Evolutionary conservation across 148 eudicot genomes (phyloP).

Genomic region (Polygonum aviculare): DNA sequence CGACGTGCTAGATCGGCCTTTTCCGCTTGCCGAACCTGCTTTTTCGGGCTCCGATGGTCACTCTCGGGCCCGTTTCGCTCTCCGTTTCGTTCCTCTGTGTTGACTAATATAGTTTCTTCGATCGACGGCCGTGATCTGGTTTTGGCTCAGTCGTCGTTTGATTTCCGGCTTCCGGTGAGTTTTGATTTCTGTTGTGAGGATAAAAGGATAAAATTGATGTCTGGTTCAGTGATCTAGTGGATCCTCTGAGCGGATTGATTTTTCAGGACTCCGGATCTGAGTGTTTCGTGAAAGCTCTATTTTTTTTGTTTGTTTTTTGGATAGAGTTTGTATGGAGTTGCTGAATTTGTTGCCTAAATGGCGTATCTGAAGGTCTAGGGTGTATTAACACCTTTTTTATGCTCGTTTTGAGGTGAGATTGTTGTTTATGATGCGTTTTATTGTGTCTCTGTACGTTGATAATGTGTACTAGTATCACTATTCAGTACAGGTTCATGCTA

Average conservation of each 20-base stretch:
- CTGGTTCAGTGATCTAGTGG: not conserved
- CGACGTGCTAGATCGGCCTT: not conserved
- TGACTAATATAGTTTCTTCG: not conserved
- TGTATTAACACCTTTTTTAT: not conserved
- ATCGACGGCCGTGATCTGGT: not conserved
- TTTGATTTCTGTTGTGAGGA: not conserved
- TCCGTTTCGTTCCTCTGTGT: not conserved
- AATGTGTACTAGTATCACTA: not conserved
- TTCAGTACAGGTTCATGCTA: not conserved
- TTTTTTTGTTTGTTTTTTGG: not conserved
- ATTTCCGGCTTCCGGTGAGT: slow-evolving; percentile 1
- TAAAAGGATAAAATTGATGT: not conserved
- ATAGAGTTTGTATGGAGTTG: not conserved
- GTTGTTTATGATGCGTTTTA: not conserved
- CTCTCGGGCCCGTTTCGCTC: not conserved
- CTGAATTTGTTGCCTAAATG: not conserved
- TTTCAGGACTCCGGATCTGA: not conserved
- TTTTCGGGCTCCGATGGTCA: not conserved
- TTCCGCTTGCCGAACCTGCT: not conserved
- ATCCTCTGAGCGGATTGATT: not conserved
- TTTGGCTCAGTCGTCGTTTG: not conserved
- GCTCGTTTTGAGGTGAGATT: not conserved
- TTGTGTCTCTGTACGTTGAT: not conserved
- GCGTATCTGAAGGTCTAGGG: not conserved
- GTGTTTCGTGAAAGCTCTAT: not conserved